Percentiles rank a stretch among this genome's conserved stretches.
Conservation (phyloP, 2,329 filamentous ascomycete species). For the Alternaria sp. region DNA sequence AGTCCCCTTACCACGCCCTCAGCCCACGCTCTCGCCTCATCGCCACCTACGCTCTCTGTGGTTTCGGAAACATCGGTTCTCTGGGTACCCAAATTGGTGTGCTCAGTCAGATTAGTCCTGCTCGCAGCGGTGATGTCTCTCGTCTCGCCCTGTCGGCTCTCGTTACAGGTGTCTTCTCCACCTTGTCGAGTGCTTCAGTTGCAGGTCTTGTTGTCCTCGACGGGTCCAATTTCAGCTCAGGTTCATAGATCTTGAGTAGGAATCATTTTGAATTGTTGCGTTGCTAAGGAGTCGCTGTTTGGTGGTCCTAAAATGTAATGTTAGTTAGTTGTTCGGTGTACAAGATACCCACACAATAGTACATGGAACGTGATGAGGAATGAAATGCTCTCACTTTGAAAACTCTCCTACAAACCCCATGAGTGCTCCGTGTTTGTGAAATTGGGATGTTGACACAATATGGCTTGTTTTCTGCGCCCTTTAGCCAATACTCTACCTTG, state of each 20-base stretch:
- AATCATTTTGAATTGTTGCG: constrained; percentile 2
- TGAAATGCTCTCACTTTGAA: constrained; percentile 10
- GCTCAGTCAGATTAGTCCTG: constrained; percentile 79
- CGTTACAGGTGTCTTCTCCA: constrained; percentile 78
- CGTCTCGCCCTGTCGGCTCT: constrained; percentile 79
- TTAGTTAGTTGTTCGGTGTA: constrained; percentile 25
- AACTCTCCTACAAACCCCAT: background rate
- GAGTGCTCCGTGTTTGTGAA: background rate
- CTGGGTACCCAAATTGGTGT: constrained; percentile 91
- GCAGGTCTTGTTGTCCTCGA: constrained; percentile 65
- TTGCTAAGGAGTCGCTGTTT: constrained; percentile 16
- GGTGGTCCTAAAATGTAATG: constrained; percentile 26
- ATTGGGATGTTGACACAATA: background rate
- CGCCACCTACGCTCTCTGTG: constrained; percentile 83
- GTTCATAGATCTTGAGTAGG: constrained; percentile 17
- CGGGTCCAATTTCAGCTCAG: constrained; percentile 40
- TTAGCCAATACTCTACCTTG: constrained; percentile 9
- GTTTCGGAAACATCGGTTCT: constrained; percentile 80
- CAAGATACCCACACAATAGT: constrained; percentile 35
- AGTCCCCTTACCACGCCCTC: constrained; percentile 64
- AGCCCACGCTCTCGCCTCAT: constrained; percentile 78
- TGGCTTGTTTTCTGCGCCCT: background rate
- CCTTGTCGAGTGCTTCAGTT: constrained; percentile 74
- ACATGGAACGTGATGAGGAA: constrained; percentile 22
- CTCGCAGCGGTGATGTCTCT: constrained; percentile 76